A percentile compares a stretch with the other conserved stretches of the same genome.
These are phyloP conservation scores for Pseudoscleropodium purum DNA, from an alignment of 225 moss, liverwort and hornwort genomes.

Conservation along the genomic window DNA sequence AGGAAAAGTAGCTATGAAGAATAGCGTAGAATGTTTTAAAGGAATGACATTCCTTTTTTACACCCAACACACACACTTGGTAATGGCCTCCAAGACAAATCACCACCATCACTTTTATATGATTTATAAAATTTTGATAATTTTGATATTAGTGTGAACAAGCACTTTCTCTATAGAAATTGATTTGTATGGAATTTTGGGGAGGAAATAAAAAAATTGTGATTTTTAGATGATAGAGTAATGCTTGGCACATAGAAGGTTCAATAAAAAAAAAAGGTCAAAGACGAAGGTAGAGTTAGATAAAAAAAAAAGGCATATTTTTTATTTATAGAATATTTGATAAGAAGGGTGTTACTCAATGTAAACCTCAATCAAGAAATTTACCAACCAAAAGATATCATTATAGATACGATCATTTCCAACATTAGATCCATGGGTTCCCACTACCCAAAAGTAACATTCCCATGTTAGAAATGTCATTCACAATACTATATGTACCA, in stretches of 20 bases:
- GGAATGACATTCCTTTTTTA: neutral
- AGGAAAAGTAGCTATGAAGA: neutral
- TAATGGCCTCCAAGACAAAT: neutral
- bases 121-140: neutral
- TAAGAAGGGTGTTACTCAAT: fast-evolving
- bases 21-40: neutral
- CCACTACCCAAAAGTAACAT: neutral
- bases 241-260: fast-evolving
- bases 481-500: neutral
- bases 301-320: neutral
- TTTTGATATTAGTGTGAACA: neutral
- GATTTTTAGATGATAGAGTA: neutral
- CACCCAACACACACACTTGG: neutral
- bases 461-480: neutral
- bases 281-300: no score
- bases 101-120: neutral
- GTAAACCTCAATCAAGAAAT: neutral
- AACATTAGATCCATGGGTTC: neutral
- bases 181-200: neutral
- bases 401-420: neutral
- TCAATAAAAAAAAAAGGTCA: neutral
- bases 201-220: neutral
- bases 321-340: fast-evolving
- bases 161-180: neutral
- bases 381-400: neutral